A percentile compares a stretch with the other conserved stretches of the same genome.
These are phyloP conservation scores for Suhomyces terraborum DNA, from an alignment of 1,139 yeast species.

Conservation along the genomic window DNA sequence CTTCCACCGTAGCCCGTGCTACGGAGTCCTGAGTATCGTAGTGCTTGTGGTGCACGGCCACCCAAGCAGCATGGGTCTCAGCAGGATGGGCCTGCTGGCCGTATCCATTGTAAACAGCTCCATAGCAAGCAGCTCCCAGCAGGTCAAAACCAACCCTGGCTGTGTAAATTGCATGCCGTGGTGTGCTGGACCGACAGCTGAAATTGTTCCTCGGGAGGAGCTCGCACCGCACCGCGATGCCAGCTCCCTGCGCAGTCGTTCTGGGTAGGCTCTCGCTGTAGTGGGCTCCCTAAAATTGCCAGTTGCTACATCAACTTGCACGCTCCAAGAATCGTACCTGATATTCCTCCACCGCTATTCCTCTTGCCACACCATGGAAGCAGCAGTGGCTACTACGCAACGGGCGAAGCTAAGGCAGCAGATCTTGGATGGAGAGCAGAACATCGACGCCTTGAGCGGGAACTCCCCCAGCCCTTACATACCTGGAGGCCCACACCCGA, in stretches of 20 bases:
- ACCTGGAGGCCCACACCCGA: not conserved
- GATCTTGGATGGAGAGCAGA: slow-evolving; percentile 34
- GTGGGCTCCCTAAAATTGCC: slow-evolving; percentile 6
- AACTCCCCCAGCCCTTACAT: slow-evolving; percentile 6
- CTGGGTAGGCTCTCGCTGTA: slow-evolving; percentile 1
- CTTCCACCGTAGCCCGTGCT: too few species aligned
- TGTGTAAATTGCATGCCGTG: too few species aligned
- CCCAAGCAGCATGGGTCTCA: too few species aligned
- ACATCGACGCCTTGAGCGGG: slow-evolving; percentile 27
- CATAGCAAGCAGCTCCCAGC: too few species aligned
- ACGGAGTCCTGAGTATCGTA: too few species aligned
- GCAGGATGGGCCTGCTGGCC: too few species aligned
- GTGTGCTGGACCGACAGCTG: too few species aligned
- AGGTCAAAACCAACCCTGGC: too few species aligned
- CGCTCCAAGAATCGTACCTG: not conserved
- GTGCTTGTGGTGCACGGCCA: too few species aligned
- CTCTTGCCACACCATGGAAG: slow-evolving; percentile 19
- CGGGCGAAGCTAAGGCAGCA: slow-evolving; percentile 37
- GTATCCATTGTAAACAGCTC: too few species aligned
- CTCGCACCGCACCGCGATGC: not conserved
- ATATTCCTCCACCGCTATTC: not conserved
- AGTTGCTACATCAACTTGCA: slow-evolving; percentile 1
- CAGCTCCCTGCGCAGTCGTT: not conserved
- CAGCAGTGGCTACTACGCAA: slow-evolving; percentile 21
- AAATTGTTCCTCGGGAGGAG: not conserved